phyloP scores from a whole-genome alignment of 768 basidiomycete species.

The Sporobolomyces phaffii region DNA sequence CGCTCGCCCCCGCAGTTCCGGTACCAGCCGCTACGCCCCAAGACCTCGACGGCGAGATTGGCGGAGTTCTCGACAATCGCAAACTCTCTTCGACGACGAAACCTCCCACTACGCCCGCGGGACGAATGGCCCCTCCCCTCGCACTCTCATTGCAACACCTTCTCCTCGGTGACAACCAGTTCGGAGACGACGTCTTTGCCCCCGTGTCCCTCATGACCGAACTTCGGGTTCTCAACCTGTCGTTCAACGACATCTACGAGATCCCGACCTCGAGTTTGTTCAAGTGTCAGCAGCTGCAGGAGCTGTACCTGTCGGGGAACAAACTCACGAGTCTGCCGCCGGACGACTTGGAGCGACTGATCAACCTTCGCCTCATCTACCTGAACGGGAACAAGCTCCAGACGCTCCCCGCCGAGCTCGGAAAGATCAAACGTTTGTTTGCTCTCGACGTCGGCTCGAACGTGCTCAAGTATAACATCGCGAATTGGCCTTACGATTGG shows the following conservation, averaged over 20 bases:
- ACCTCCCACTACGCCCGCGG: slow-evolving; percentile 15
- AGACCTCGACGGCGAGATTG: slow-evolving; percentile 4
- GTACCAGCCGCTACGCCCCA: background rate
- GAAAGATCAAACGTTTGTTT: slow-evolving; percentile 68
- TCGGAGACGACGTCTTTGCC: slow-evolving; percentile 71
- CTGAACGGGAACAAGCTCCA: slow-evolving; percentile 88
- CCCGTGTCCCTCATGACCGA: slow-evolving; percentile 69
- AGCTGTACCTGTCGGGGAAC: slow-evolving; percentile 93
- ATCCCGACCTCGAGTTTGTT: slow-evolving; percentile 71
- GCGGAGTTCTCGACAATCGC: slow-evolving; percentile 46
- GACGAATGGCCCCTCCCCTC: slow-evolving; percentile 53
- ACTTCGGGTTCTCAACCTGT: slow-evolving; percentile 76
- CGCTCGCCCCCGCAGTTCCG: background rate
- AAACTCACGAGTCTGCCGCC: slow-evolving; percentile 80
- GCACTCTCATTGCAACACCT: slow-evolving; percentile 67
- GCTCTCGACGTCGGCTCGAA: slow-evolving; percentile 92
- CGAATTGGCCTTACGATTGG: slow-evolving; percentile 99
- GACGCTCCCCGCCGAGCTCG: slow-evolving; percentile 83
- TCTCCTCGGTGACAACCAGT: slow-evolving; percentile 81
- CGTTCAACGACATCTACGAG: slow-evolving; percentile 90
- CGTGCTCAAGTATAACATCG: slow-evolving; percentile 88
- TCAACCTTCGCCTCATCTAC: slow-evolving; percentile 66
- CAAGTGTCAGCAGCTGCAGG: slow-evolving; percentile 63
- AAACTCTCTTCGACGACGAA: slow-evolving; percentile 48
- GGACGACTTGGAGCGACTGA: slow-evolving; percentile 73